A percentile compares a stretch with the other conserved stretches of the same genome.
phyloP scores from a whole-genome alignment of 2,329 filamentous ascomycete species.

The Davidsoniella neocaledoniae region DNA sequence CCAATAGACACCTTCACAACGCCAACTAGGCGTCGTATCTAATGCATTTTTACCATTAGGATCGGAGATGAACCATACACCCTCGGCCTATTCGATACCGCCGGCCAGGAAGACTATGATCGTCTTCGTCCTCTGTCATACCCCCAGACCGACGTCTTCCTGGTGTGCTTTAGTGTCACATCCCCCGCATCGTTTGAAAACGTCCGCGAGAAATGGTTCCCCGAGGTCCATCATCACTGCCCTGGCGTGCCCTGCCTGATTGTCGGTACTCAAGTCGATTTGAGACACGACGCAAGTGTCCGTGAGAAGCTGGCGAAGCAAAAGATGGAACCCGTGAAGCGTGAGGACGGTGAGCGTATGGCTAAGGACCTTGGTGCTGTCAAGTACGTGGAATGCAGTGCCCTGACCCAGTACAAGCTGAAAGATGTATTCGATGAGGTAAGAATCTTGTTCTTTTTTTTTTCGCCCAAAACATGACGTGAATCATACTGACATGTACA shows the following conservation, averaged over 20 bases:
- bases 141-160: conserved; percentile 95
- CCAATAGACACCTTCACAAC: background rate
- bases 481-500: background rate
- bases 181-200: conserved; percentile 97
- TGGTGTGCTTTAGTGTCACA: conserved; percentile 96
- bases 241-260: conserved; percentile 95
- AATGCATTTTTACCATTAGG: conserved; percentile 35
- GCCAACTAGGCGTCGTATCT: background rate
- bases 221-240: conserved; percentile 96
- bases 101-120: conserved; percentile 98
- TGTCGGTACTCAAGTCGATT: conserved; percentile 92
- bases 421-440: conserved; percentile 99
- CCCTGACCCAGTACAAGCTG: conserved; percentile 91
- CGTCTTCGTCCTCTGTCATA: conserved; percentile 91
- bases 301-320: conserved; percentile 86
- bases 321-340: conserved; percentile 85
- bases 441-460: conserved; percentile 19
- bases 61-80: conserved; percentile 98
- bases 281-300: conserved; percentile 75
- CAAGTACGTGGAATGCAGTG: conserved; percentile 98
- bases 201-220: conserved; percentile 98
- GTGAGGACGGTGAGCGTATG: conserved; percentile 90
- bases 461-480: background rate
- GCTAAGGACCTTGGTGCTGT: conserved; percentile 94
- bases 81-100: conserved; percentile 92